Base-by-base conservation (phyloP, 257 asterid genomes). In the Gynochthodes officinalis region DNA sequence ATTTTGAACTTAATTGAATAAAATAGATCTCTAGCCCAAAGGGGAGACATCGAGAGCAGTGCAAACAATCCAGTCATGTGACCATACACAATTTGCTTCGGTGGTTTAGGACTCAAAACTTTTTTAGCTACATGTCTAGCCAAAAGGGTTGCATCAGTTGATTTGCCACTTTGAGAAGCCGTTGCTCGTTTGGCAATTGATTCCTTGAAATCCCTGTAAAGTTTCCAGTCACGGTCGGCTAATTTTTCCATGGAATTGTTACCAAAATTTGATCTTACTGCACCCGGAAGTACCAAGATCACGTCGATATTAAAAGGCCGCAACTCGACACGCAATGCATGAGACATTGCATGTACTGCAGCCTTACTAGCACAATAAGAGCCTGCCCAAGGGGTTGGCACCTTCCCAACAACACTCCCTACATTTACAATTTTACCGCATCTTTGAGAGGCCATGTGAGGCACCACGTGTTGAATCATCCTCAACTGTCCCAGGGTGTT, bases 301-400 rank as follows among this genome's bases (percentile, higher is more conserved):
- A 90, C 87, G 9, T 84, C 28, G 57, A 90, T 75, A 46, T 71
- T 71, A 16, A 90, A 87, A 0, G 97, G 96, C 40, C 70, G 50
- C 37, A 90, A 80, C 83, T 90, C 97, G 0, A 90, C 82, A 1
- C 92, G 71, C 3, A 89, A 79, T 0, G 83, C 77, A 18, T 86
- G 80, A 0, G 96, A 86, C 61, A 87, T 71, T 1, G 96, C 90
- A 42, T 86, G 90, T 21, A 87, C 86, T 0, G 89, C 90, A 0
- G 93, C 93, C 69, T 90, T 90, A 67, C 78, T 84, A 25, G 97
- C 90, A 16, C 93, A 89, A 43, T 90, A 90, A 2, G 97, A 82
- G 27, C 97, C 96, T 0, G 93, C 89, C 97, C 97, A 87, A 0
- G 97, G 96, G 1, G 97, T 87, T 0, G 97, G 87, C 37, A 82